Evolutionary conservation across 2,329 filamentous ascomycete genomes (phyloP).

Genomic region (Pestalotiopsis sp.): DNA sequence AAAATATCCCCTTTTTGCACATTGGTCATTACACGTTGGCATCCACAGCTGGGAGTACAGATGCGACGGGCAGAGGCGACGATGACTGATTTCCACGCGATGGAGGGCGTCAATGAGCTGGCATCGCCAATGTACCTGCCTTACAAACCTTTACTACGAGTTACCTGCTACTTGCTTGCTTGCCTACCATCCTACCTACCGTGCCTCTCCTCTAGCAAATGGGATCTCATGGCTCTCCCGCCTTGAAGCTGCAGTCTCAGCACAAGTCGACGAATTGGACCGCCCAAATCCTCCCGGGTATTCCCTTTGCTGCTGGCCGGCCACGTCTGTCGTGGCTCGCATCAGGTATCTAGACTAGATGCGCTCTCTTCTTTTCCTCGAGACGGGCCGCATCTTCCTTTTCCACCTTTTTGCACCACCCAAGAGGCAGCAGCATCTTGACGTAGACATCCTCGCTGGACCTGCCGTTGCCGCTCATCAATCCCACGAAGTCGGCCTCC

Average conservation of each 20-base stretch:
- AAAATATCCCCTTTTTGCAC: background rate
- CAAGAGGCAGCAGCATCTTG: background rate
- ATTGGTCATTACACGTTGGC: background rate
- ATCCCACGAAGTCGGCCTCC: background rate
- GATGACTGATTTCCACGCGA: background rate
- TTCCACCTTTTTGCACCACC: background rate
- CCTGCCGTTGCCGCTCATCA: background rate
- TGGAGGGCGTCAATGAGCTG: background rate
- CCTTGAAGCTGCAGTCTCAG: constrained; percentile 1
- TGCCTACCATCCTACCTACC: too few species aligned
- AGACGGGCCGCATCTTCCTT: background rate
- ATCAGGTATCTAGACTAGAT: background rate
- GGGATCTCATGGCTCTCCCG: constrained; percentile 9
- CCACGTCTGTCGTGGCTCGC: constrained; percentile 1
- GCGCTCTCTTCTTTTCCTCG: background rate
- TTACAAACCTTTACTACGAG: too few species aligned
- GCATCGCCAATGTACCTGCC: constrained; percentile 1
- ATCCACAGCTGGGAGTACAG: background rate
- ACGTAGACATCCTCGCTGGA: background rate
- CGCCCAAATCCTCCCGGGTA: background rate
- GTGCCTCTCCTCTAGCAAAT: background rate
- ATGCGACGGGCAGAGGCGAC: background rate
- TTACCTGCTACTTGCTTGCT: too few species aligned
- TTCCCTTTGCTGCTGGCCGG: background rate
- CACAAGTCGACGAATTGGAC: background rate